A percentile compares a stretch with the other conserved stretches of the same genome.
phyloP scores from a whole-genome alignment of 2,329 filamentous ascomycete genomes.

The Botrytis elliptica region DNA sequence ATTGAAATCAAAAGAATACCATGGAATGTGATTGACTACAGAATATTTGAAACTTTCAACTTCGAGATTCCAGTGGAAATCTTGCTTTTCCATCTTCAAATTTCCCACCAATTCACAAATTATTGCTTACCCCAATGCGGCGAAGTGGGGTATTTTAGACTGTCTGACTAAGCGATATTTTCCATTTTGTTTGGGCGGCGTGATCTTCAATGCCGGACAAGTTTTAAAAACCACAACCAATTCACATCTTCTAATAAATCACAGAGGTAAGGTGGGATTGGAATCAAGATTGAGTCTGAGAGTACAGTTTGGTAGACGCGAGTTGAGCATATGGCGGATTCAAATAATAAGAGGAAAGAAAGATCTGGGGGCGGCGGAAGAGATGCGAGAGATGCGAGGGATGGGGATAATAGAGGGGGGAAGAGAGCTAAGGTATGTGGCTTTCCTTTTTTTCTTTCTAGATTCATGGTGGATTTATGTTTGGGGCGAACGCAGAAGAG shows the following conservation, averaged over 20 bases:
- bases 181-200: conserved; percentile 10
- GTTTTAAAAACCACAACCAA: background rate
- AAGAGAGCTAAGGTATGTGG: conserved; percentile 22
- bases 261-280: background rate
- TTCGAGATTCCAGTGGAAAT: background rate
- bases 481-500: background rate
- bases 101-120: background rate
- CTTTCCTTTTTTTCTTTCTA: background rate
- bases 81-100: background rate
- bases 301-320: background rate
- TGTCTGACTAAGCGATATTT: conserved; percentile 16
- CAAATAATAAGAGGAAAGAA: conserved; percentile 25
- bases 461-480: background rate
- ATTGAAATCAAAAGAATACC: background rate
- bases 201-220: background rate
- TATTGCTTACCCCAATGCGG: background rate
- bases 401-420: conserved; percentile 19
- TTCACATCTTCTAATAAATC: background rate
- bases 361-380: conserved; percentile 17
- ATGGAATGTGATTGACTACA: background rate
- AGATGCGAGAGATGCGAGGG: background rate
- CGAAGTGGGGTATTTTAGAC: background rate
- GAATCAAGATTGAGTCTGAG: background rate
- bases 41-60: too few relatives aligned
- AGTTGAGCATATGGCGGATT: conserved; percentile 5